These are phyloP conservation scores for Camillea tinctor DNA, from an alignment of 2,329 filamentous ascomycete species.

Conservation along the genomic window DNA sequence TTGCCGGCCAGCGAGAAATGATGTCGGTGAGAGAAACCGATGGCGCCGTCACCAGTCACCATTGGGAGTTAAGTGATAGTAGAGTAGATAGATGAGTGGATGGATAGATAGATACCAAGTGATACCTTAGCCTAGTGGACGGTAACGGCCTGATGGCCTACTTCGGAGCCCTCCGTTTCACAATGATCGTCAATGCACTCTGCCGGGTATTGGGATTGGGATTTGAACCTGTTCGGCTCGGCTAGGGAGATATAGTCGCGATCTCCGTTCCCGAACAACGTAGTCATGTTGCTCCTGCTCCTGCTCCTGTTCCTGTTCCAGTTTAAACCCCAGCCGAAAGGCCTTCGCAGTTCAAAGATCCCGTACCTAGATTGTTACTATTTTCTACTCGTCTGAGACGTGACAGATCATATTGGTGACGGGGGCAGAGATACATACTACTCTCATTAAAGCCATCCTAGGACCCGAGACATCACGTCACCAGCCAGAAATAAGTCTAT, in stretches of 20 bases:
- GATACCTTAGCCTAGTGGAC: background rate
- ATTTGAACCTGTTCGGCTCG: background rate
- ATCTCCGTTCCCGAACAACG: background rate
- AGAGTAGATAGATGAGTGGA: background rate
- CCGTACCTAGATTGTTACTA: background rate
- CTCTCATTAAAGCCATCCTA: background rate
- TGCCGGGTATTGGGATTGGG: slow-evolving; percentile 1
- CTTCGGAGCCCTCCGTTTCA: background rate
- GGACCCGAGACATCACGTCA: background rate
- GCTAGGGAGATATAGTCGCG: background rate
- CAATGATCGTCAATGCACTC: slow-evolving; percentile 6
- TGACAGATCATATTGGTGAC: background rate
- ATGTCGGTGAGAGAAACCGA: slow-evolving; percentile 14
- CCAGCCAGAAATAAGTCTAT: background rate
- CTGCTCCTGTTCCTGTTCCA: background rate
- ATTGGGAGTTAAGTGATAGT: background rate
- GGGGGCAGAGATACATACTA: background rate
- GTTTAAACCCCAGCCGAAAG: background rate
- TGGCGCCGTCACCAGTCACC: background rate
- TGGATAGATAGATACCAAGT: background rate
- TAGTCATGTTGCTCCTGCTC: too few relatives aligned
- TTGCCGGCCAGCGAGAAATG: slow-evolving; percentile 16
- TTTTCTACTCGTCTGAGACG: background rate
- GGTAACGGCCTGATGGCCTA: slow-evolving; percentile 1
- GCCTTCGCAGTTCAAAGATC: background rate